A percentile compares a stretch with the other conserved stretches of the same genome.
These are phyloP conservation scores for Heliamphora pulchella DNA, from an alignment of 179 eudicot genomes.

Conservation along the genomic window DNA sequence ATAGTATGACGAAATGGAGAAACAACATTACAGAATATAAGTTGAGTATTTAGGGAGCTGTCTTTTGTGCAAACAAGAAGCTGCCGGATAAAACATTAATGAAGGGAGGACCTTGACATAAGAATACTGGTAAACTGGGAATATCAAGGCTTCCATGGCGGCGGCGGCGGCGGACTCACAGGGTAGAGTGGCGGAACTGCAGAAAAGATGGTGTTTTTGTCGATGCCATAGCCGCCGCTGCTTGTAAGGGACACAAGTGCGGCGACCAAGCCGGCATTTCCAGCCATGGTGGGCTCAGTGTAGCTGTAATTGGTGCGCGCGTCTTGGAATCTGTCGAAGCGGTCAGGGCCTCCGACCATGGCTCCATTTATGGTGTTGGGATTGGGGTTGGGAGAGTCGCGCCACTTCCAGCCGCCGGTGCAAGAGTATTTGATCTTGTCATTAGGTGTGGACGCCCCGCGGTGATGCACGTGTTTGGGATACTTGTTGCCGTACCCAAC, in stretches of 20 bases:
- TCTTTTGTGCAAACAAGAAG: not conserved
- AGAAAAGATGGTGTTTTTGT: conserved; percentile 55
- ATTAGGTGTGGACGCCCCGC: conserved; percentile 69
- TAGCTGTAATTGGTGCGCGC: conserved; percentile 35
- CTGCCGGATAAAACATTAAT: not conserved
- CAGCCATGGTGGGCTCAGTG: conserved; percentile 80
- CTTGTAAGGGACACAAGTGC: conserved; percentile 66
- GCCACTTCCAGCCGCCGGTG: conserved; percentile 53
- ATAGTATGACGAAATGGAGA: not conserved
- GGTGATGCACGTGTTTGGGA: conserved; percentile 64
- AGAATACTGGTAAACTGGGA: not conserved
- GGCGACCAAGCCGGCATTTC: conserved; percentile 80
- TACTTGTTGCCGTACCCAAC: conserved; percentile 59
- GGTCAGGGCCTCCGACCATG: conserved; percentile 83
- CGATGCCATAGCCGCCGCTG: conserved; percentile 46
- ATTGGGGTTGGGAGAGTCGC: conserved; percentile 43
- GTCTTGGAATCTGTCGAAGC: conserved; percentile 45
- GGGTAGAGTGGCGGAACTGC: conserved; percentile 70
- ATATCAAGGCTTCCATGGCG: conserved; percentile 73
- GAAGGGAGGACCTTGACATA: no score
- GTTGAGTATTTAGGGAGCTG: not conserved
- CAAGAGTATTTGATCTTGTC: conserved; percentile 46
- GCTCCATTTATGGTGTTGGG: conserved; percentile 62
- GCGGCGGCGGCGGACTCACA: conserved; percentile 62
- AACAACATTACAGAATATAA: not conserved